Conservation (phyloP, 2,329 filamentous ascomycete genomes). For the Penicillium polonicum region DNA sequence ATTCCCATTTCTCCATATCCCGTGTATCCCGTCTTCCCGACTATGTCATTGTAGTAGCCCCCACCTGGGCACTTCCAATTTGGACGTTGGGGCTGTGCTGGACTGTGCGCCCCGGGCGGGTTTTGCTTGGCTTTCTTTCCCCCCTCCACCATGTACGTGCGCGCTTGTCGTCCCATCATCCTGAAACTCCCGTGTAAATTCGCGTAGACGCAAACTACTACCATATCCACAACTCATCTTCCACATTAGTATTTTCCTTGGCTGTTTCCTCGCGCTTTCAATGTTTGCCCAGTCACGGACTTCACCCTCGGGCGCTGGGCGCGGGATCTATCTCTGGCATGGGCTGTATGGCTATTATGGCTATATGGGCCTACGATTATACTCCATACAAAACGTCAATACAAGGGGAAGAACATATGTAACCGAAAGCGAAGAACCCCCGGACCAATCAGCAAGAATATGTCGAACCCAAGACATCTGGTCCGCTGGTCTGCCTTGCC, state of each 20-base stretch:
- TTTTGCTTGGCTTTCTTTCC: slow-evolving; percentile 5
- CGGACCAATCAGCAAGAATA: neutral
- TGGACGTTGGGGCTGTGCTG: slow-evolving; percentile 7
- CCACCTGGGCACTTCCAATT: neutral
- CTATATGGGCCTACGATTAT: neutral
- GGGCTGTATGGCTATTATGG: neutral
- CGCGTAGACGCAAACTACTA: neutral
- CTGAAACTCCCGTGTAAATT: neutral
- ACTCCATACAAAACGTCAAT: neutral
- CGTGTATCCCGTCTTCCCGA: neutral
- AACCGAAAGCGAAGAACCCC: neutral
- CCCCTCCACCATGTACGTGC: neutral
- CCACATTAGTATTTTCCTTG: neutral
- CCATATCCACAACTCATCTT: neutral
- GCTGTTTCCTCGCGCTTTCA: neutral
- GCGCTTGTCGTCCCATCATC: slow-evolving; percentile 3
- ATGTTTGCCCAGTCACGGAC: neutral
- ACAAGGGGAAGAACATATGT: neutral
- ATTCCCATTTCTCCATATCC: neutral
- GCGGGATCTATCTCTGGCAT: neutral
- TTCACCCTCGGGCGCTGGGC: slow-evolving; percentile 1
- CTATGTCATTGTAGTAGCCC: neutral
- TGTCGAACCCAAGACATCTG: neutral
- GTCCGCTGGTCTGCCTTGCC: slow-evolving; percentile 4
- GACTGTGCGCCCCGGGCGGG: slow-evolving; percentile 9